Evolutionary conservation across 2,329 filamentous ascomycete species (phyloP).

Genomic region (Incumbomyces delicatus): DNA sequence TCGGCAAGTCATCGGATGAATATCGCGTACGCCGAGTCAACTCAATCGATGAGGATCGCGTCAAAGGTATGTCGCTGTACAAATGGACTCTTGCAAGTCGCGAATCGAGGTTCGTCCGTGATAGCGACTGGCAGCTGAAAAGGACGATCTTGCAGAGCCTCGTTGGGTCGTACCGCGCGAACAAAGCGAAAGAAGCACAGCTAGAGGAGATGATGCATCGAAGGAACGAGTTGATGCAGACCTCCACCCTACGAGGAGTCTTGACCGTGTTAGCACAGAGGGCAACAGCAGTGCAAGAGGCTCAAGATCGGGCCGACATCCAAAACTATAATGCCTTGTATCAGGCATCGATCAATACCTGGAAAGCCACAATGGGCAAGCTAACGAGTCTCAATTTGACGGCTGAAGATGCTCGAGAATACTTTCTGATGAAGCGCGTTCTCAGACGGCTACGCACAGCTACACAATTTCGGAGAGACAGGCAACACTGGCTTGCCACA

Average conservation of each 20-base stretch:
- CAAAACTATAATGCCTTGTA: background rate
- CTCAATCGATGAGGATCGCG: conserved; percentile 5
- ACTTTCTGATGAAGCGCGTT: conserved; percentile 6
- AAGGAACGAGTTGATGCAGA: background rate
- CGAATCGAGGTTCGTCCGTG: conserved; percentile 1
- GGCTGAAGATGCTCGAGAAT: conserved; percentile 4
- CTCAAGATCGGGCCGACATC: background rate
- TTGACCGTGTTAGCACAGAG: conserved; percentile 1
- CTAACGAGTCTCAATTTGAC: background rate
- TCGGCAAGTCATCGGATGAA: conserved; percentile 3
- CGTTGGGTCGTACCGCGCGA: background rate
- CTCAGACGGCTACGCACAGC: background rate
- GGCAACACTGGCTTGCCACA: conserved; percentile 1
- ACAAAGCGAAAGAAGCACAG: conserved; percentile 1
- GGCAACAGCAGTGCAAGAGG: background rate
- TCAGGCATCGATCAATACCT: conserved; percentile 2
- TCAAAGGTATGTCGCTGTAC: conserved; percentile 6
- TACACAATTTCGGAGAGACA: background rate
- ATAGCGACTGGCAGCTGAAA: conserved; percentile 2
- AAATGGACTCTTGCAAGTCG: conserved; percentile 6
- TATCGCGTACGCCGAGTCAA: conserved; percentile 4
- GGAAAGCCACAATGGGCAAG: conserved; percentile 1
- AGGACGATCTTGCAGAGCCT: background rate
- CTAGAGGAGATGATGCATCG: conserved; percentile 1
- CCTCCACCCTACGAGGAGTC: background rate